Conservation (phyloP, 2,329 filamentous ascomycete genomes). For the Talaromyces piceae region DNA sequence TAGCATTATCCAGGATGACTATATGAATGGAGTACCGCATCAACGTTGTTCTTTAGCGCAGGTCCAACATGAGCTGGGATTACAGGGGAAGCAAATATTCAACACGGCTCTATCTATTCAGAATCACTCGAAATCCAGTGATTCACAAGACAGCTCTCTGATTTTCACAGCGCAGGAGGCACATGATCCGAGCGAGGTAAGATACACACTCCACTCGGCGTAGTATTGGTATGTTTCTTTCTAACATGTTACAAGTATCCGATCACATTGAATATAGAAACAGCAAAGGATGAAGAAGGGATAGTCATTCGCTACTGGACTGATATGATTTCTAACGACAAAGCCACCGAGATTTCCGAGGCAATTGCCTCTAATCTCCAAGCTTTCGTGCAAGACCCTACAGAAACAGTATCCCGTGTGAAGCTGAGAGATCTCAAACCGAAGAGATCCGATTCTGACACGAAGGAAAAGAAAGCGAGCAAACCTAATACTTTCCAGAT, state of each 20-base stretch:
- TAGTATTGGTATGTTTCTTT: not conserved
- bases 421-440: not conserved
- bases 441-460: not conserved
- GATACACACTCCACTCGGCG: not conserved
- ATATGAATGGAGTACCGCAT: conserved; percentile 40
- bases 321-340: conserved; percentile 28
- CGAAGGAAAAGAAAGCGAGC: not conserved
- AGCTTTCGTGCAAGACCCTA: conserved; percentile 25
- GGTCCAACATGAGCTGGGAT: conserved; percentile 37
- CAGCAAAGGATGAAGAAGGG: conserved; percentile 27
- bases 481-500: not conserved
- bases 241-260: conserved; percentile 20
- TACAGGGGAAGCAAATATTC: conserved; percentile 30
- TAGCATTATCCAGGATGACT: conserved; percentile 40
- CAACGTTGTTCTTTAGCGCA: conserved; percentile 45
- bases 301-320: conserved; percentile 35
- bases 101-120: conserved; percentile 39
- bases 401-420: conserved; percentile 17
- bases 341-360: conserved; percentile 24
- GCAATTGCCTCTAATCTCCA: conserved; percentile 26
- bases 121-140: conserved; percentile 22
- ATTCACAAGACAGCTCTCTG: conserved; percentile 19
- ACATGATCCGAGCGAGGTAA: conserved; percentile 33
- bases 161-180: conserved; percentile 25
- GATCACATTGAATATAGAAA: conserved; percentile 34